Evolutionary conservation across 805 yeast species (phyloP).

Genomic region (Cyberlindnera euphorbiiphila): DNA sequence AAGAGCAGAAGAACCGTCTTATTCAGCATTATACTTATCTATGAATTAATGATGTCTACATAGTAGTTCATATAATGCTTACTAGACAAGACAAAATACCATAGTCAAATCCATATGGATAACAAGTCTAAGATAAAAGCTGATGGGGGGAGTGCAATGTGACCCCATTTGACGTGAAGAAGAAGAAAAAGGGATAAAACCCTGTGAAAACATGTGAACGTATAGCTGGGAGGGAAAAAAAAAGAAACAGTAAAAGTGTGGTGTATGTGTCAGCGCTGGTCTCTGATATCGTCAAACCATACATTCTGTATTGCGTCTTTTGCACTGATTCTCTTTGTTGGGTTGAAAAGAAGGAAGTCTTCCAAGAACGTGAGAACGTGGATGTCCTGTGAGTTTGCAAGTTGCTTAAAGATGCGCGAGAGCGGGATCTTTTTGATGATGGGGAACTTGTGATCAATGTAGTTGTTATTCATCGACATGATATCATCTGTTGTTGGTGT

Average conservation of each 20-base stretch:
- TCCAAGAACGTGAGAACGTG: conserved; percentile 35
- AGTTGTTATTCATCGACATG: conserved; percentile 91
- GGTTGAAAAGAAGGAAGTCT: conserved; percentile 36
- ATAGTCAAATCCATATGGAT: no score
- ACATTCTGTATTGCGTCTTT: conserved; percentile 46
- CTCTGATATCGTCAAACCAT: conserved; percentile 40
- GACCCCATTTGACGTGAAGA: no score
- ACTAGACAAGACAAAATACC: no score
- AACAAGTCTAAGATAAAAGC: no score
- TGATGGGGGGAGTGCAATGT: no score
- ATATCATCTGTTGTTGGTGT: conserved; percentile 95
- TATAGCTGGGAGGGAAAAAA: neutral
- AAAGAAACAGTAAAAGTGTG: neutral
- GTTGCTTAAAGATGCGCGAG: conserved; percentile 57
- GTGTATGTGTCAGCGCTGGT: conserved; percentile 5
- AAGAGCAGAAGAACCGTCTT: no score
- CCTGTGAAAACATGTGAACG: no score
- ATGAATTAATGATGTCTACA: no score
- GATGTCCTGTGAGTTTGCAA: conserved; percentile 40
- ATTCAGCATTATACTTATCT: no score
- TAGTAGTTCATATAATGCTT: no score
- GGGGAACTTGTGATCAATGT: conserved; percentile 96
- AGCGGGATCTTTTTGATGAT: conserved; percentile 76
- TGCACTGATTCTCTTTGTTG: conserved; percentile 59
- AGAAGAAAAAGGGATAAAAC: no score